A percentile compares a stretch with the other conserved stretches of the same genome.
These are phyloP conservation scores for Globisporangium radiosum DNA, from an alignment of 352 stramenopile species.

Conservation along the genomic window DNA sequence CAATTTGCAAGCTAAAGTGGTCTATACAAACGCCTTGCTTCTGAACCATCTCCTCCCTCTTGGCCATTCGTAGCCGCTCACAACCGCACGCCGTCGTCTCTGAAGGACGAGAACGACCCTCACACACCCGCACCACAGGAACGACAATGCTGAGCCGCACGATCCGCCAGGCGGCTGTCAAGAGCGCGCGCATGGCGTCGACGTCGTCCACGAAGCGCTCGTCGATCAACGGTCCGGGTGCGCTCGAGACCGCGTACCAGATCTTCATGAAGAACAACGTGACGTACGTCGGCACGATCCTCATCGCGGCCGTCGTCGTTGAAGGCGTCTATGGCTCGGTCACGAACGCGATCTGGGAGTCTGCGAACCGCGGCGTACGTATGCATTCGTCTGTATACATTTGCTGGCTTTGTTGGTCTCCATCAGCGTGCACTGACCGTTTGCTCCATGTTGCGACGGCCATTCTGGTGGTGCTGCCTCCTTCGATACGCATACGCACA, in stretches of 20 bases:
- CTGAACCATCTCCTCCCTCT: not conserved
- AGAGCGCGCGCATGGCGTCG: constrained; percentile 38
- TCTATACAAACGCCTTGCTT: no score
- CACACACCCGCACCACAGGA: not conserved
- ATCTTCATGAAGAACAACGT: constrained; percentile 80
- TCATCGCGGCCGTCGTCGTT: constrained; percentile 58
- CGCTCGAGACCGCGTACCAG: constrained; percentile 58
- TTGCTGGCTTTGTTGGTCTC: not conserved
- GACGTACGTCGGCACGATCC: constrained; percentile 73
- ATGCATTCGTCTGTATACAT: not conserved
- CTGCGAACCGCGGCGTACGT: constrained; percentile 75
- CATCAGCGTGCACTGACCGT: not conserved
- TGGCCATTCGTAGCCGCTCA: not conserved
- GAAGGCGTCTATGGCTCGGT: constrained; percentile 68
- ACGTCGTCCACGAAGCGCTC: constrained; percentile 45
- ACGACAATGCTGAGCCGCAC: constrained; percentile 49
- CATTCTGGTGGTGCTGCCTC: constrained; percentile 32
- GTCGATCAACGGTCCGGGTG: constrained; percentile 70
- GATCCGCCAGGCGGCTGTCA: constrained; percentile 34
- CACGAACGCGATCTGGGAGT: constrained; percentile 77
- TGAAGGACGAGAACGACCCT: constrained; percentile 1
- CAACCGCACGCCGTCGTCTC: no score
- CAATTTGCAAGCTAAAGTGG: not conserved
- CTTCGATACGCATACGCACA: constrained; percentile 13
- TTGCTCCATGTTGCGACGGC: not conserved